Evolutionary conservation across 176 grass and related monocot genomes (phyloP), one percentile per base, ranked within the genome.

Genomic region (Triticum dicoccoides): DNA sequence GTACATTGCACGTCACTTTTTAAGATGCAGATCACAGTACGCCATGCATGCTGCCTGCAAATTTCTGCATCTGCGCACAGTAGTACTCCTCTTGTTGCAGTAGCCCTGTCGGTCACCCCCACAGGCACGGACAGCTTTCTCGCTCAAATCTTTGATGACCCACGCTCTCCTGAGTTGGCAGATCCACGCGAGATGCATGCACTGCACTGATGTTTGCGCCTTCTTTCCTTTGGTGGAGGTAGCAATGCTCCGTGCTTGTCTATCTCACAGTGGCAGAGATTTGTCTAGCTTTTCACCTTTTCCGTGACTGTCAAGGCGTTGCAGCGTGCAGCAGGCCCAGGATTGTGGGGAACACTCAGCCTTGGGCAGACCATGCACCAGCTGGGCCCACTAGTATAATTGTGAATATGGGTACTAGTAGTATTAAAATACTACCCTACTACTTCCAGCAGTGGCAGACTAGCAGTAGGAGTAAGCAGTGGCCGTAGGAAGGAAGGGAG

Each of bases 301-400:
- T 52, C 17, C 25, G 77, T 70, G 59, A 44, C 41, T 62, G 76
- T 13, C 20, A 30, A 5, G 21, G 61, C 10, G 25, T 84, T 7
- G 78, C 68, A 62, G 42, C 49, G 72, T 37, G 83, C 70, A 61
- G 79, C 83, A 39, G 65, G 38, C 84, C 84, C 79, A 82, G 63
- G 78, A 78, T 78, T 86, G 83, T 64, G 79, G 79, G 64, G 72
- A 45, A 65, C 88, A 78, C 64, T 79, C 65, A 79, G 73, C 73
- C 61, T 66, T 17, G 75, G 64, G 35, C 65, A 59, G 58, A 15
- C 45, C 67, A 58, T 80, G 32, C 58, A 24, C 17, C 86, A 71
- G 14, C 5, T 18, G 51, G 15, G 64, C 18, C 11, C 39, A 70
- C 15, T n/a, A 42, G 51, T 52, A 17, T 52, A 54, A 54, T 54